Base-by-base conservation (phyloP, 164 flowering plant genomes). In the Akebia trifoliata region DNA sequence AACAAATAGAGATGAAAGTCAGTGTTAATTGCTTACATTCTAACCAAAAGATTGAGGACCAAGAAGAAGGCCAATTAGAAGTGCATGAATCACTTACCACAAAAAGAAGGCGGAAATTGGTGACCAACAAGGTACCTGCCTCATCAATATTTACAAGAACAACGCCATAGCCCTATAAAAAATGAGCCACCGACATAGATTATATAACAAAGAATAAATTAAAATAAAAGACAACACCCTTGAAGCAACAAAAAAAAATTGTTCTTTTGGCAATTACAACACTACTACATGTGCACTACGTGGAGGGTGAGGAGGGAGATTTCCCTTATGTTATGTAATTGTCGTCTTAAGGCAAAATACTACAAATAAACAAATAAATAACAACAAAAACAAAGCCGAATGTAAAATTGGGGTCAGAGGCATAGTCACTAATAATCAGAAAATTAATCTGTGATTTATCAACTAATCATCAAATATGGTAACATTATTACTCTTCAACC, bases 81-180 rank as follows among this genome's bases (percentile, higher is more conserved):
- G n/a, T n/a, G 18, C 24, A 49, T 22, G 32, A 10, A 47, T 7
- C 30, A 70, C 94, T 80, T 69, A 94, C 99, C 84, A 94, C 70
- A 67, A 93, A 90, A 61, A 94, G 81, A 60, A 94, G 75, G 62
- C 99, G 99, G 56, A 77, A 90, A 70, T 87, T 94, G 25, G 99
- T 90, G 24, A 94, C 93, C 28, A 83, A 50, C 75, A 90, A 73
- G 14, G 91, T 84, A 52, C 99, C 99, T 4, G 99, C 95, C 65
- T 83, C 93, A 62, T 87, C 96, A 12, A 76, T 90, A 62, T 94
- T 94, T 8, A 88, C 86, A 68, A 94, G 95, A 67, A 87, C 92
- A 60, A 84, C 90, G 20, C 97, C 99, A 75, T 61, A 66, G 18
- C 85, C 93, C 99, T 94, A 86, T 8, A 68, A 25, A 8, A 40